phyloP scores from a whole-genome alignment of 495 filamentous ascomycete species.

The Aspergillus asperescens region DNA sequence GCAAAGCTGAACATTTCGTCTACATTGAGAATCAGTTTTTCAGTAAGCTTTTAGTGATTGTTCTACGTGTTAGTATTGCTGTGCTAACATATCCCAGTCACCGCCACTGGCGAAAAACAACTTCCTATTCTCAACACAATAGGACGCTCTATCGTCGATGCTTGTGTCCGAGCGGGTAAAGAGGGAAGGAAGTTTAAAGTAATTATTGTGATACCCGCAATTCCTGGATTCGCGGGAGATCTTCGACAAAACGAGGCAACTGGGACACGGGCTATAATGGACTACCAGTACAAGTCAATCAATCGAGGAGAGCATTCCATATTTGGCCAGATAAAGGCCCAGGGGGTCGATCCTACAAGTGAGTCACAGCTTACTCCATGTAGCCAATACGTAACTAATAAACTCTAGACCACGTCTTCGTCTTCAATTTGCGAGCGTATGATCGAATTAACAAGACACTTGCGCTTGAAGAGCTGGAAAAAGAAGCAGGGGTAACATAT shows the following conservation, averaged over 20 bases:
- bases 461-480: constrained; percentile 61
- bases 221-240: constrained; percentile 93
- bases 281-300: constrained; percentile 97
- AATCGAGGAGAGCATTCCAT: constrained; percentile 87
- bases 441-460: constrained; percentile 83
- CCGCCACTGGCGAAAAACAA: constrained; percentile 85
- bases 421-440: constrained; percentile 87
- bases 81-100: constrained; percentile 47
- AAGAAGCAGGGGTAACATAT: constrained; percentile 75
- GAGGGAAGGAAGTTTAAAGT: constrained; percentile 87
- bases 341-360: constrained; percentile 70
- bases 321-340: constrained; percentile 66
- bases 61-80: not conserved
- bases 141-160: constrained; percentile 83
- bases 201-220: constrained; percentile 82
- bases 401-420: constrained; percentile 63
- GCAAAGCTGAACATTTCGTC: constrained; percentile 80
- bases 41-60: constrained; percentile 37
- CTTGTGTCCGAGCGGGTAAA: constrained; percentile 72
- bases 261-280: constrained; percentile 93
- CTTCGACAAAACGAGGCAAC: constrained; percentile 73
- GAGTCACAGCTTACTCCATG: constrained; percentile 8
- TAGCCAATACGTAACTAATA: not conserved
- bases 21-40: constrained; percentile 99
- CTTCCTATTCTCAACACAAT: constrained; percentile 80